Evolutionary conservation across 129 eudicot genomes (phyloP), one percentile per base, ranked within the genome.

Genomic region (Centrapalus pauciflorus): DNA sequence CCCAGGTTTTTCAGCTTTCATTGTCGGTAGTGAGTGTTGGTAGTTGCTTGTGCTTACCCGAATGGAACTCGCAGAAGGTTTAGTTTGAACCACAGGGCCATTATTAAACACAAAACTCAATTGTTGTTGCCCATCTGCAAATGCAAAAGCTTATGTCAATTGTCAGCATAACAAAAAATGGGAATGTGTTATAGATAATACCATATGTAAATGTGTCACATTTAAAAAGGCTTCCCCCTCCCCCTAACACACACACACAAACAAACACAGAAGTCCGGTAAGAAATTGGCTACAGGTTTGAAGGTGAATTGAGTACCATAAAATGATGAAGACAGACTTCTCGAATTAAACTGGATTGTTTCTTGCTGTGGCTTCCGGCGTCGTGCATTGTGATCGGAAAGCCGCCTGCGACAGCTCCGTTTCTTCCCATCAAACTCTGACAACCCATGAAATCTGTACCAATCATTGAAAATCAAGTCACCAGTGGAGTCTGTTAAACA

Each of bases 331-430:
- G 90, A 66, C 34, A 81, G 73, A 77, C 80, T 82, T 61, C 83
- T 56, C 2, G 98, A 77, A 50, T 77, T 81, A 37, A 87, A 91
- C 50, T 77, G 83, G 60, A 92, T 83, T 0, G 86, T 74, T 38
- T 85, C 96, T 21, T 71, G 87, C 24, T 77, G 94, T 40, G 95
- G 98, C 76, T 93, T 93, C 61, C 98, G 91, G 35, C 98, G 92
- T 0, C 98, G 83, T 26, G 98, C 87, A 75, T 93, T 93, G 66
- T 93, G 98, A 81, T 93, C 95, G 65, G 95, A 84, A 55, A 93
- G 98, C 29, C 96, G 82, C 69, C 81, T 77, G 4, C 96, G 86
- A 61, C 98, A 93, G 80, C 98, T 89, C 16, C 96, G 80, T 81
- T 93, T 93, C 78, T 83, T 86, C 66, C 86, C 92, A 65, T 93